phyloP scores from a whole-genome alignment of 176 grass and related monocot species.

The Lolium rigidum region DNA sequence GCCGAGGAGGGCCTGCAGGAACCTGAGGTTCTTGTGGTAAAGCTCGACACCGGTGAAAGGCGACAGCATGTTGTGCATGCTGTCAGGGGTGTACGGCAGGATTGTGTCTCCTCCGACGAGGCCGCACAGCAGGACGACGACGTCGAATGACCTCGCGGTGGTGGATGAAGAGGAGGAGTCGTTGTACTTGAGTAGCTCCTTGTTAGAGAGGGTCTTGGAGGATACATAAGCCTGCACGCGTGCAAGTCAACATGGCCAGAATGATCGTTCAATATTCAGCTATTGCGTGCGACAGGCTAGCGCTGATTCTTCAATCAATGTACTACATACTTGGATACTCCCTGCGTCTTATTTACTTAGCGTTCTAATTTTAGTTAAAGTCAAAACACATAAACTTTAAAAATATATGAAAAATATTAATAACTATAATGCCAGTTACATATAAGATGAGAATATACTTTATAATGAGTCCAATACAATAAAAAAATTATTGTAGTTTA shows the following conservation, averaged over 20 bases:
- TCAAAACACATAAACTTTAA: no score
- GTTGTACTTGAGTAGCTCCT: constrained; percentile 49
- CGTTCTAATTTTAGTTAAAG: no score
- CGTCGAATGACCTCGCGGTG: constrained; percentile 16
- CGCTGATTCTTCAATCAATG: no score
- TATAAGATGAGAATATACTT: no score
- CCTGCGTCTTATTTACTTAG: no score
- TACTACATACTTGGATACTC: no score
- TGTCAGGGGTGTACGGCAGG: not conserved
- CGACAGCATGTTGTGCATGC: constrained; percentile 19
- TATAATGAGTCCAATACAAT: no score
- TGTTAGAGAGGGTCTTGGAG: constrained; percentile 41
- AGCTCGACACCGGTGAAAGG: constrained; percentile 32
- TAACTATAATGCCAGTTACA: no score
- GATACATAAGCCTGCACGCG: constrained; percentile 42
- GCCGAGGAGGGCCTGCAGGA: constrained; percentile 39
- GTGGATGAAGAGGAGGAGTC: not conserved
- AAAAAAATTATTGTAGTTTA: no score
- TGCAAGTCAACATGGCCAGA: not conserved
- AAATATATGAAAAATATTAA: no score
- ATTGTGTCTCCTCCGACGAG: constrained; percentile 53
- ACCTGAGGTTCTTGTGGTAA: constrained; percentile 19
- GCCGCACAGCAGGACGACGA: constrained; percentile 53
- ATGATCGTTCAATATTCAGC: not conserved
- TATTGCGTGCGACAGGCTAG: no score